Evolutionary conservation across 148 eudicot species (phyloP).

Genomic region (Camellia japonica): DNA sequence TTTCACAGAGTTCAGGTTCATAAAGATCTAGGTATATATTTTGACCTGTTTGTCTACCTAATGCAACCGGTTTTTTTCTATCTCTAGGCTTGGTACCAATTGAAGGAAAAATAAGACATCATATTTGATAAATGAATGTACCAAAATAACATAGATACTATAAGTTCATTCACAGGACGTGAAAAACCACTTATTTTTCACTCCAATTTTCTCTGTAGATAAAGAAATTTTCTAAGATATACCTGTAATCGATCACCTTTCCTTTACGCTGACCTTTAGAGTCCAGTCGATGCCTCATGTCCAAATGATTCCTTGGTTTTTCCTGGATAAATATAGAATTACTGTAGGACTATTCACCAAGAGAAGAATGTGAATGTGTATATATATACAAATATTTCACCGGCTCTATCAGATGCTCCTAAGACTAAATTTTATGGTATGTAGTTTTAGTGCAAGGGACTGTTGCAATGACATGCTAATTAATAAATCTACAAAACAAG

Average conservation of each 20-base stretch:
- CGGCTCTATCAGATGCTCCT: not conserved
- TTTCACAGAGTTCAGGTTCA: not conserved
- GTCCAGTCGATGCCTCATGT: constrained; percentile 91
- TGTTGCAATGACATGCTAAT: not conserved
- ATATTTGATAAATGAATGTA: not conserved
- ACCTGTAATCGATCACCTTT: constrained; percentile 97
- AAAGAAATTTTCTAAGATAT: constrained; percentile 15
- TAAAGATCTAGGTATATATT: not conserved
- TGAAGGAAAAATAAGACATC: not conserved
- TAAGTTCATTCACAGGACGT: not conserved
- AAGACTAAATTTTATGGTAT: too few relatives aligned
- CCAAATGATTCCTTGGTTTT: constrained; percentile 92
- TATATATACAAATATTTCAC: not conserved
- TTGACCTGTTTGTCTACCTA: constrained; percentile 1
- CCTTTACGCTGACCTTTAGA: constrained; percentile 96
- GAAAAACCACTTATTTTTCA: not conserved
- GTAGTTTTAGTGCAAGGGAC: not conserved
- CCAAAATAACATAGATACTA: not conserved
- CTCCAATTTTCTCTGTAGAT: not conserved
- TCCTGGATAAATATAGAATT: constrained; percentile 44
- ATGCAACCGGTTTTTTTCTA: not conserved
- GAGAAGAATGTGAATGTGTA: not conserved
- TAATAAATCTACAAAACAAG: not conserved
- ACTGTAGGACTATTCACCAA: not conserved
- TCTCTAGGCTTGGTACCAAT: not conserved